Evolutionary conservation across 805 yeast species (phyloP).

Genomic region (Saturnispora gosingensis): DNA sequence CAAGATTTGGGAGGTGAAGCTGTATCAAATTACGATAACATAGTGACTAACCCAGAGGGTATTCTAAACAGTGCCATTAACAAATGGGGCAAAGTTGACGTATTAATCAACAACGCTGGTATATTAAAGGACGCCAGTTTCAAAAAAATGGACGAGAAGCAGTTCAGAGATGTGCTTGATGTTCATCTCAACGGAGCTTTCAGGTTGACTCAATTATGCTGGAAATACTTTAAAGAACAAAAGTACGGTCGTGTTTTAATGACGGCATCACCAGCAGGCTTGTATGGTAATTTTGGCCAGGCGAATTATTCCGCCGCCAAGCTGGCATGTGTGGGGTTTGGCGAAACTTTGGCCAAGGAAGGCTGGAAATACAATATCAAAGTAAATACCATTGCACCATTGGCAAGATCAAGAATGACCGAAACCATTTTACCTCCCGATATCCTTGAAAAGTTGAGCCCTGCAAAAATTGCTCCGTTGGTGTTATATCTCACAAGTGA

Average conservation of each 20-base stretch:
- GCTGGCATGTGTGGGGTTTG: conserved; percentile 79
- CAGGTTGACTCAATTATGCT: conserved; percentile 77
- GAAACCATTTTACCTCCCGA: conserved; percentile 83
- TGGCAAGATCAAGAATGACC: conserved; percentile 95
- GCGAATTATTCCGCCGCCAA: conserved; percentile 93
- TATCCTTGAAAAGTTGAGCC: conserved; percentile 66
- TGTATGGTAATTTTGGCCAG: conserved; percentile 96
- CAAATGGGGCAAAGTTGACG: conserved; percentile 80
- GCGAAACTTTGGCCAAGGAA: conserved; percentile 92
- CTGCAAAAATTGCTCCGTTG: conserved; percentile 87
- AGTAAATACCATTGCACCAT: conserved; percentile 85
- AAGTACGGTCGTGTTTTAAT: conserved; percentile 81
- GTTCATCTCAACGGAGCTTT: conserved; percentile 90
- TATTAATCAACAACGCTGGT: conserved; percentile 91
- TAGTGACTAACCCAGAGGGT: conserved; percentile 69
- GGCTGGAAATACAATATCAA: conserved; percentile 77
- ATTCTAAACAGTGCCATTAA: conserved; percentile 81
- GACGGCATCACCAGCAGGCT: conserved; percentile 96
- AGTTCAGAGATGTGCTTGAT: conserved; percentile 68
- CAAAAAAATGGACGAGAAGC: conserved; percentile 75
- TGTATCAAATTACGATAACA: conserved; percentile 90
- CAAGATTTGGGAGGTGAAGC: conserved; percentile 70
- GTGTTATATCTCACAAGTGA: conserved; percentile 75
- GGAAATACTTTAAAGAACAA: conserved; percentile 83
- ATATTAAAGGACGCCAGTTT: conserved; percentile 82